These are phyloP conservation scores for Immersiella caudata DNA, from an alignment of 495 filamentous ascomycete species.

Conservation along the genomic window DNA sequence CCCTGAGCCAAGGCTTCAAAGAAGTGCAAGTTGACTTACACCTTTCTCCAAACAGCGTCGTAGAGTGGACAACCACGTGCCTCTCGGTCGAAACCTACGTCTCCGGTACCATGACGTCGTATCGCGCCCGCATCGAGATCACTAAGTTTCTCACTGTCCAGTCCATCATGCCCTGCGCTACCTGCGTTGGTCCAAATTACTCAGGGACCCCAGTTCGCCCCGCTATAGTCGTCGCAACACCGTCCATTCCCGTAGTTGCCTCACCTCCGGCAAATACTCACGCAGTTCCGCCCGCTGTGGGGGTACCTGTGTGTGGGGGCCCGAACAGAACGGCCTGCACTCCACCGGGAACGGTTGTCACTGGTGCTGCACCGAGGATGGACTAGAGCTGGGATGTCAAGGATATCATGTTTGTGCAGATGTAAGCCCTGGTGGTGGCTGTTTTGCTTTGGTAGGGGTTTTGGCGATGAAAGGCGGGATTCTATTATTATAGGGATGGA, in stretches of 20 bases:
- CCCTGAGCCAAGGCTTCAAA: too few species aligned
- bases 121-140: neutral
- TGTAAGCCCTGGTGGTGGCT: slow-evolving; percentile 5
- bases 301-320: neutral
- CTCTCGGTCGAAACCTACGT: neutral
- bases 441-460: slow-evolving; percentile 15
- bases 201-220: neutral
- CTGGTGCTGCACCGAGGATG: neutral
- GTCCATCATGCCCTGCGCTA: slow-evolving; percentile 11
- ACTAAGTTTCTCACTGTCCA: slow-evolving; percentile 1
- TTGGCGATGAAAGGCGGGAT: neutral
- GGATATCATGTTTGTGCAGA: slow-evolving; percentile 11
- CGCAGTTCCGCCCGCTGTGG: neutral
- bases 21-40: neutral
- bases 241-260: neutral
- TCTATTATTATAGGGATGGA: too few species aligned
- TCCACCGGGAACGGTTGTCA: neutral
- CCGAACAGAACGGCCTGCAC: neutral
- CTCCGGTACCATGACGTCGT: neutral
- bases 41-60: neutral
- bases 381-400: neutral
- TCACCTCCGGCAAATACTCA: neutral
- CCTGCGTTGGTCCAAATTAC: slow-evolving; percentile 14
- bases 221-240: neutral
- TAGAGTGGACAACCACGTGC: slow-evolving; percentile 17